Conservation (phyloP, 352 stramenopile genomes). For the Pythium oligandrum region DNA sequence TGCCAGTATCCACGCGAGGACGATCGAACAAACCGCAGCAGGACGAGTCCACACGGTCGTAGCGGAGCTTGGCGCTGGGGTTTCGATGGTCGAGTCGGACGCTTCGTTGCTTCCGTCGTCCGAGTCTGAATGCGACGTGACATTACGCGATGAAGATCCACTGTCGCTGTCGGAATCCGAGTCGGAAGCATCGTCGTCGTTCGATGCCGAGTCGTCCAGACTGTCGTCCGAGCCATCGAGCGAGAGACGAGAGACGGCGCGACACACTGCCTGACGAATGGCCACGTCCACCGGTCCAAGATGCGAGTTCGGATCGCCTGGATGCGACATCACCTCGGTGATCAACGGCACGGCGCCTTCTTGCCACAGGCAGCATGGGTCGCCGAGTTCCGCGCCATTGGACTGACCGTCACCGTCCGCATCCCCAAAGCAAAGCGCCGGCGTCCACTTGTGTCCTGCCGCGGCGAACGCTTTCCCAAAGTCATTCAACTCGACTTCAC, state of each 20-base stretch:
- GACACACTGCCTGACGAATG: neutral
- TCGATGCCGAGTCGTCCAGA: neutral
- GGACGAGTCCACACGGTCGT: no score
- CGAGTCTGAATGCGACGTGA: no score
- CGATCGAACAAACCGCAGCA: no score
- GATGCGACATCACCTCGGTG: conserved; percentile 13
- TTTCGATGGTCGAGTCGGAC: no score
- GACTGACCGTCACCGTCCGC: conserved; percentile 78
- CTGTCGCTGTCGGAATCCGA: no score
- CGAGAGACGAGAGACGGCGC: neutral
- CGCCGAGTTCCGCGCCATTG: conserved; percentile 81
- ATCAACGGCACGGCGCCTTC: conserved; percentile 12
- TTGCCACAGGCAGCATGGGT: conserved; percentile 77
- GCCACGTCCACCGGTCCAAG: conserved; percentile 7
- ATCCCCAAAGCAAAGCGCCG: conserved; percentile 54
- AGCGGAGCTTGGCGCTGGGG: no score
- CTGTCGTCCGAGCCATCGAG: neutral
- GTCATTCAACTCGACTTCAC: conserved; percentile 36
- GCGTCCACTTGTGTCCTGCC: conserved; percentile 41
- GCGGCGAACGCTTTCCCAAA: conserved; percentile 65
- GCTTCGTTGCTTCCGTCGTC: no score
- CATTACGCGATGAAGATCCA: no score
- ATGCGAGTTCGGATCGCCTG: conserved; percentile 12
- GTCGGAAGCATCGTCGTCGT: neutral
- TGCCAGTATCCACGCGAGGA: no score